Conservation (phyloP, 129 eudicot genomes). For the Chrysanthemum seticuspe region DNA sequence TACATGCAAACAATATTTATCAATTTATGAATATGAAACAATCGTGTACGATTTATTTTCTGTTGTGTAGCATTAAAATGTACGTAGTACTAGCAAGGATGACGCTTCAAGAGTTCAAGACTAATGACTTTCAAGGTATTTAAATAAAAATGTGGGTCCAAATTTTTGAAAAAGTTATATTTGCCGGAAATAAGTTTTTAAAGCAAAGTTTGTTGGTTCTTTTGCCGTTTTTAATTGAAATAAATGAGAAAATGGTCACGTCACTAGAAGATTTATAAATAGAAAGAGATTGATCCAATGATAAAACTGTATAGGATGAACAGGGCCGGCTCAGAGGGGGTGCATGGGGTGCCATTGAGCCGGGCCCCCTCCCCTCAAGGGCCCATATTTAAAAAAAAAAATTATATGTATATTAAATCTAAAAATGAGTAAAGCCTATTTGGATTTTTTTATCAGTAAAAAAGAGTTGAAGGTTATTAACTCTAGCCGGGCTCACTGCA, state of each 20-base stretch:
- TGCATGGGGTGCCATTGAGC: too few relatives aligned
- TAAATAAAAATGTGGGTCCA: conserved; percentile 12
- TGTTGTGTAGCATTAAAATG: neutral
- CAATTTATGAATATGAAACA: neutral
- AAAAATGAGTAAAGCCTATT: too few relatives aligned
- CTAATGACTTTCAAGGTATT: conserved; percentile 3
- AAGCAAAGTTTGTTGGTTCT: conserved; percentile 21
- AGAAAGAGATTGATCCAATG: neutral
- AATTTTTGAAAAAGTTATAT: neutral
- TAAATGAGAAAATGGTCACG: neutral
- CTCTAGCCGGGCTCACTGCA: too few relatives aligned
- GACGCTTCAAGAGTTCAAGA: neutral
- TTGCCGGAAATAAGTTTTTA: conserved; percentile 7
- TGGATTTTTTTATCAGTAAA: too few relatives aligned
- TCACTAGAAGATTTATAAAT: neutral
- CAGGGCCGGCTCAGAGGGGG: too few relatives aligned
- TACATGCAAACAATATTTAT: neutral
- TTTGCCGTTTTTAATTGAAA: conserved; percentile 10
- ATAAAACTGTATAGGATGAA: neutral
- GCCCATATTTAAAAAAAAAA: too few relatives aligned
- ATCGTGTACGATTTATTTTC: neutral
- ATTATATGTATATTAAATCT: too few relatives aligned
- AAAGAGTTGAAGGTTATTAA: too few relatives aligned
- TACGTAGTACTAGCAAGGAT: too few relatives aligned
- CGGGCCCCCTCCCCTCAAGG: too few relatives aligned